Base-by-base conservation (phyloP, 345 rosid species). In the Citrus mangshanensis region DNA sequence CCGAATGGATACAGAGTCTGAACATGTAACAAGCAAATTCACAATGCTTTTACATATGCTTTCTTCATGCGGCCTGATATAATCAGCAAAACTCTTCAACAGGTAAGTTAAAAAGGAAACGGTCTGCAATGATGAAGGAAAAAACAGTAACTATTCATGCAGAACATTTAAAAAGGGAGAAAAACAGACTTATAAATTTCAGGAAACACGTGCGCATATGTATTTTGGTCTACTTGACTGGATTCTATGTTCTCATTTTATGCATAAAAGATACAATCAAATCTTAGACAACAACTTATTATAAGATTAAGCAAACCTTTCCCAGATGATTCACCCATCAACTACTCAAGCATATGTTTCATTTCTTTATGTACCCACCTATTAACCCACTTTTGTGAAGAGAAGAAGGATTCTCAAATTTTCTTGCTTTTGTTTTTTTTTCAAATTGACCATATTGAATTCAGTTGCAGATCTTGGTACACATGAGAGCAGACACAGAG, bases 41-140 rank as follows among this genome's bases (percentile, higher is more conserved):
- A 96, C 99, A 86, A 96, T 96, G 88, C 99, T 96, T 81, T 90
- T 91, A 62, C 98, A 96, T 81, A 96, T 96, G 86, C 95, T 89
- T 85, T 96, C 98, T 85, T 96, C 99, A 80, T 96, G 98, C 10
- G 98, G 98, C 83, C 92, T 89, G 74, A 96, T 96, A 87, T 93
- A 96, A 61, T 94, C 99, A 73, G 97, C 94, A 80, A 88, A 96
- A 82, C 98, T 93, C 93, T 96, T 96, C 92, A 96, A 84, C 82
- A 94, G 83, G 77, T 96, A 96, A 9, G 98, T 96, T 85, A 96
- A 89, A 86, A 96, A 96, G 46, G 99, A 96, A 79, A 96, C 97
- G 25, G 98, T 96, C 99, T 94, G 98, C 89, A 84, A 82, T 65
- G 63, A 63, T 67, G 59, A 74, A 73, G 54, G 80, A 84, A 67